Conservation (phyloP, 2,329 filamentous ascomycete genomes). For the Colletotrichum tamarilloi region DNA sequence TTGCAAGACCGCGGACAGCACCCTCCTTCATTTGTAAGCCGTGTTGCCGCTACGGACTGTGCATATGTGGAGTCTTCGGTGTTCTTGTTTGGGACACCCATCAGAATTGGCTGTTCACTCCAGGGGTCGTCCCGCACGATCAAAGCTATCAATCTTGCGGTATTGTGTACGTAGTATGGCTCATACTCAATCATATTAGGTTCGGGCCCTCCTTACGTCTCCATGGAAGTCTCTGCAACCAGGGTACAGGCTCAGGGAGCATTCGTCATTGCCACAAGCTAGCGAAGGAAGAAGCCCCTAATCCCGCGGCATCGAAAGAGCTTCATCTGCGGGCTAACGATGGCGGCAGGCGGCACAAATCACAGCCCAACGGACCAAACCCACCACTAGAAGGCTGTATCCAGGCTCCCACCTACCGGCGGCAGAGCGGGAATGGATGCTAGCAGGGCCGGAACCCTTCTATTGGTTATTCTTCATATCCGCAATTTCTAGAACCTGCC, state of each 20-base stretch:
- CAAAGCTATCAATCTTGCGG: background rate
- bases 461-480: background rate
- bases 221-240: background rate
- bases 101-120: background rate
- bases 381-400: background rate
- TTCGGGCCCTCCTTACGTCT: background rate
- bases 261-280: slow-evolving; percentile 10
- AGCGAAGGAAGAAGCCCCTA: background rate
- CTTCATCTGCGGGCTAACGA: background rate
- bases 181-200: background rate
- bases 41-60: slow-evolving; percentile 13
- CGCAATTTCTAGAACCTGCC: slow-evolving; percentile 8
- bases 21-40: slow-evolving; percentile 16
- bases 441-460: background rate
- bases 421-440: background rate
- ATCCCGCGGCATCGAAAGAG: background rate
- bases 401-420: background rate
- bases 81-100: background rate
- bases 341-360: background rate
- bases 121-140: background rate
- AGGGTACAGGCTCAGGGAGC: background rate
- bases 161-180: background rate
- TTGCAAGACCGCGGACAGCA: slow-evolving; percentile 20
- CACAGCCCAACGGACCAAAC: background rate
- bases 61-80: slow-evolving; percentile 12